Evolutionary conservation across 192 early-diverging fungal genomes (phyloP).

Genomic region (Phlyctochytrium arcticum): DNA sequence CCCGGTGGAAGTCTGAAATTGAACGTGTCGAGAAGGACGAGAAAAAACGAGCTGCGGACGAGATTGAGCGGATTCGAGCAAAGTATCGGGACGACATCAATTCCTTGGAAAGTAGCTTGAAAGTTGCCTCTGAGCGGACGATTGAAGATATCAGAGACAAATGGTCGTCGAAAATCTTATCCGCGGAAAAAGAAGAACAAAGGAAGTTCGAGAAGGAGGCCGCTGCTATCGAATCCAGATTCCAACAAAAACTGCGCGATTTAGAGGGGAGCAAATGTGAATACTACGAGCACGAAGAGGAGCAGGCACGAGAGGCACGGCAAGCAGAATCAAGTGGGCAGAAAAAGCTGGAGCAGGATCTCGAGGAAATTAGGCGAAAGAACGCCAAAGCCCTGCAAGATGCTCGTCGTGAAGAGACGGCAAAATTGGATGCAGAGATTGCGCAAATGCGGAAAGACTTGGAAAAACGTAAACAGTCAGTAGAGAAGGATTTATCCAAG

Average conservation of each 20-base stretch:
- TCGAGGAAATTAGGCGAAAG: not conserved
- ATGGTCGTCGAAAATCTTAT: not conserved
- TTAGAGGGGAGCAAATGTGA: not conserved
- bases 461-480: not conserved
- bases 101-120: not conserved
- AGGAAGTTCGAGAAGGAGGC: not conserved
- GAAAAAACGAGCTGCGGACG: not conserved
- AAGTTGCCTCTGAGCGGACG: not conserved
- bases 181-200: not conserved
- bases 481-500: conserved; percentile 5
- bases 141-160: not conserved
- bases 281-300: not conserved
- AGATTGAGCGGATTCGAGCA: not conserved
- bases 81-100: conserved; percentile 10
- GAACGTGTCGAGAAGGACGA: conserved; percentile 12
- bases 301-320: not conserved
- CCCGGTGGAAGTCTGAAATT: conserved; percentile 6
- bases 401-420: not conserved
- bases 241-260: not conserved
- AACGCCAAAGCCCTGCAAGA: conserved; percentile 9
- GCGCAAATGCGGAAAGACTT: not conserved
- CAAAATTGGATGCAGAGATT: not conserved
- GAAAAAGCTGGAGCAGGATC: not conserved
- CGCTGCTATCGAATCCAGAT: not conserved
- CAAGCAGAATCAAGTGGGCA: not conserved